Evolutionary conservation across 2,329 filamentous ascomycete genomes (phyloP).

Genomic region (Stemphylium lycopersici): DNA sequence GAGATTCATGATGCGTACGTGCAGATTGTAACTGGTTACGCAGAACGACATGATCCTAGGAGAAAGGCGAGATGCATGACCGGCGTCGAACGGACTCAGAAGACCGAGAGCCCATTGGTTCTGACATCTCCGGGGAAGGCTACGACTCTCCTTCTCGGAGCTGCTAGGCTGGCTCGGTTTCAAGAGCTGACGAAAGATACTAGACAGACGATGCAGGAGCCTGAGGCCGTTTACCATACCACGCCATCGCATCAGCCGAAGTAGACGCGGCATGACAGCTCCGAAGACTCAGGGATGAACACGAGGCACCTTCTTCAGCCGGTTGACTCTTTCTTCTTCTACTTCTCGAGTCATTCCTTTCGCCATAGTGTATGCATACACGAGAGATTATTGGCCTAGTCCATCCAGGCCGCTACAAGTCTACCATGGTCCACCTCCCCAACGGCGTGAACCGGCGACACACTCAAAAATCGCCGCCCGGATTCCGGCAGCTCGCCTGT

Average conservation of each 20-base stretch:
- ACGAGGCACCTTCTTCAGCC: not conserved
- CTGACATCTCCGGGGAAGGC: not conserved
- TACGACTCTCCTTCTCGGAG: conserved; percentile 1
- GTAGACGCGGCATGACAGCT: conserved; percentile 1
- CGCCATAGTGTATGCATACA: not conserved
- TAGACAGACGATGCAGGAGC: not conserved
- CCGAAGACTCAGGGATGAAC: not conserved
- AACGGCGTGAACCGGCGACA: conserved; percentile 11
- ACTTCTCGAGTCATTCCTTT: not conserved
- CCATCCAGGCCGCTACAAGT: conserved; percentile 8
- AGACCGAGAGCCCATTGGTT: conserved; percentile 5
- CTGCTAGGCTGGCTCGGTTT: conserved; percentile 1
- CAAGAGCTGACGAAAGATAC: not conserved
- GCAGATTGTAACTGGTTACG: conserved; percentile 33
- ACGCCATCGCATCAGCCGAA: not conserved
- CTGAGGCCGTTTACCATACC: not conserved
- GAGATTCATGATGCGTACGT: conserved; percentile 20
- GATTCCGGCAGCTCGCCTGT: conserved; percentile 1
- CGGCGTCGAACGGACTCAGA: conserved; percentile 5
- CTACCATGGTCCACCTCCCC: conserved; percentile 16
- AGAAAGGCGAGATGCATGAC: conserved; percentile 22
- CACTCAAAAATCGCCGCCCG: conserved; percentile 2
- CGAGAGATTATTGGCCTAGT: conserved; percentile 1
- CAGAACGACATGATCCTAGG: conserved; percentile 17
- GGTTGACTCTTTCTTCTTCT: not conserved